Evolutionary conservation across 1,139 yeast genomes (phyloP).

Genomic region (Scheffersomyces insectosa): DNA sequence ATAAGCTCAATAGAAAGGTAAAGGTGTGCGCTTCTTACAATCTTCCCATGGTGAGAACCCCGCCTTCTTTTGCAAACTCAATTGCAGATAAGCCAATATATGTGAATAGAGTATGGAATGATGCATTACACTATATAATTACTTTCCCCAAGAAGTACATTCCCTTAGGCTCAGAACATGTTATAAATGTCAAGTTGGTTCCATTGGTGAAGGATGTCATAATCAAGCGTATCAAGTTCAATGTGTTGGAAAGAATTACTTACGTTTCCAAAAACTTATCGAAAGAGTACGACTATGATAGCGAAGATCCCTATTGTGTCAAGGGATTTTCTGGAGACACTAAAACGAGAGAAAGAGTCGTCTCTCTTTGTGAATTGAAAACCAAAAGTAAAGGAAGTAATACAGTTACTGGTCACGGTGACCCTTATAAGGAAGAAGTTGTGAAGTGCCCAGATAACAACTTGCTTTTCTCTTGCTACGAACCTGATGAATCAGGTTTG

Average conservation of each 20-base stretch:
- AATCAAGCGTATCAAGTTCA: constrained; percentile 71
- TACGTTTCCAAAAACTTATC: constrained; percentile 56
- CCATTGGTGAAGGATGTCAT: constrained; percentile 71
- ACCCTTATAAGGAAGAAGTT: constrained; percentile 64
- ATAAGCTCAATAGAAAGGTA: constrained; percentile 36
- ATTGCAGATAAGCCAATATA: constrained; percentile 79
- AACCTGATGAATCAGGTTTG: constrained; percentile 19
- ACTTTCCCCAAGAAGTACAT: constrained; percentile 76
- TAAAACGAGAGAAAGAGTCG: constrained; percentile 50
- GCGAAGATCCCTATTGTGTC: constrained; percentile 40
- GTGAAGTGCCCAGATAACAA: constrained; percentile 62
- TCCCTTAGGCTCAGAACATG: constrained; percentile 65
- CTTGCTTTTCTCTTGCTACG: constrained; percentile 58
- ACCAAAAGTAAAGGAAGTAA: constrained; percentile 47
- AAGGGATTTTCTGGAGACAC: constrained; percentile 20
- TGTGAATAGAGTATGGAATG: constrained; percentile 82
- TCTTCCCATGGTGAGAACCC: constrained; percentile 67
- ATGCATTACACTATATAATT: constrained; percentile 73
- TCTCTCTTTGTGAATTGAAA: constrained; percentile 63
- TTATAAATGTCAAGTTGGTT: constrained; percentile 63
- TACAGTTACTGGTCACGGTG: constrained; percentile 25
- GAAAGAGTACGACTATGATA: constrained; percentile 59
- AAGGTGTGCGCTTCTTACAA: constrained; percentile 32
- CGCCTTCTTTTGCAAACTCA: constrained; percentile 75
- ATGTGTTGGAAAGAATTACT: constrained; percentile 70